Base-by-base conservation (phyloP, 768 basidiomycete genomes). In the Inosperma sp. region DNA sequence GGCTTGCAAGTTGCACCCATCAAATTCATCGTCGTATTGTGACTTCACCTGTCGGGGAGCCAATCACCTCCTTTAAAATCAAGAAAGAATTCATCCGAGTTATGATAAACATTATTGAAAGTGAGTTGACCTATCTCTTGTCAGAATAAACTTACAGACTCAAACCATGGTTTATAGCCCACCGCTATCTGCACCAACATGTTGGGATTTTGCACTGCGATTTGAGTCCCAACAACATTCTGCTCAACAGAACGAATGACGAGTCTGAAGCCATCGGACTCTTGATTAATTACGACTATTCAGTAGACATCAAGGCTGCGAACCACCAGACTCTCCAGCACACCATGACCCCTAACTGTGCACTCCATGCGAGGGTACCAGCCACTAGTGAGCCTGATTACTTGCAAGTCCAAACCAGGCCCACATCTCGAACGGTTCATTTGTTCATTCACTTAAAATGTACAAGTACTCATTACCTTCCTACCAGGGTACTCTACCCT, bases 401-500 rank as follows among this genome's bases (percentile, higher is more conserved):
- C n/a, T 31, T 8, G 30, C 30, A 8, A n/a, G n/a, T n/a, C 30
- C 8, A 45, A 45, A 22, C 13, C 31, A 17, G 30, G 1, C 29
- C 43, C 7, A 34, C 45, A 14, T 25, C 30, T 16, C 33, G 23
- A 47, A 35, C 33, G n/a, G 33, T 47, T 35, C 14, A 34, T 33
- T 47, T 47, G 7, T 35, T 47, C n/a, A 47, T 17, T 35, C 23
- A 0, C 22, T 8, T 47, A 25, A 47, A 25, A 14, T 46, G 30
- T 34, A n/a, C 45, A 35, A 25, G 45, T 35, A 8, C 26, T 35
- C 13, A 34, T 35, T 5, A 17, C 9, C 12, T 33, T 46, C 22
- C 31, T 23, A 46, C 45, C 45, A 47, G 45, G 45, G 45, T 47
- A 47, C 45, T 26, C 45, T 21, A 25, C 45, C 45, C 45, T 33